Evolutionary conservation across 164 flowering plant species (phyloP).

Genomic region (Piper longum): DNA sequence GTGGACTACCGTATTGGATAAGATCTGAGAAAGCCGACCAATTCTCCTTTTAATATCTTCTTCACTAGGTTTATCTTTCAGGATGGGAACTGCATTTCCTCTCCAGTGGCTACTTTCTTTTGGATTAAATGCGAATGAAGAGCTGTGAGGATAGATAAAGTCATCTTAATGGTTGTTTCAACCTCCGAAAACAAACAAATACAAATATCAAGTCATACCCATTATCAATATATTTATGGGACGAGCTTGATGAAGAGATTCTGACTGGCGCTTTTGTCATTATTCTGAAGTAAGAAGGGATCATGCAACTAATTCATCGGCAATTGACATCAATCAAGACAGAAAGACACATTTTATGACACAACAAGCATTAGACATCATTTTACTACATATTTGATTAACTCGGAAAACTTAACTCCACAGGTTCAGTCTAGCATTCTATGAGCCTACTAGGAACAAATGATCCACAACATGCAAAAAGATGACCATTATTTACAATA

Average conservation of each 20-base stretch:
- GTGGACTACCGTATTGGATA: constrained; percentile 41
- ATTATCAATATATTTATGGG: constrained; percentile 28
- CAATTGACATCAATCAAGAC: not conserved
- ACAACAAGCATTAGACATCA: too few relatives aligned
- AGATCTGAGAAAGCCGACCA: constrained; percentile 33
- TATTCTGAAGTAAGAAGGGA: constrained; percentile 16
- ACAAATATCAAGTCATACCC: constrained; percentile 22
- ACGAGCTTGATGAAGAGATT: constrained; percentile 22
- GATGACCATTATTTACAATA: not conserved
- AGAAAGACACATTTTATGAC: too few relatives aligned
- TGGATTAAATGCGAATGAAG: constrained; percentile 60
- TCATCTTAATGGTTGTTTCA: not conserved
- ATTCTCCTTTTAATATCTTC: constrained; percentile 49
- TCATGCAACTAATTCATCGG: not conserved
- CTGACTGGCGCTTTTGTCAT: constrained; percentile 16
- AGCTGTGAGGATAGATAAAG: constrained; percentile 24
- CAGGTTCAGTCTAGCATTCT: too few relatives aligned
- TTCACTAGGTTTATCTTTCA: constrained; percentile 20
- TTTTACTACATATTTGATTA: too few relatives aligned
- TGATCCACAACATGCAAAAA: not conserved
- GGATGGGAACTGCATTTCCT: constrained; percentile 18
- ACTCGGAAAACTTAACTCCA: too few relatives aligned
- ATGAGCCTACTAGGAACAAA: not conserved
- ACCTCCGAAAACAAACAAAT: not conserved
- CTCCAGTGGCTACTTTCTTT: constrained; percentile 37